Conservation (phyloP, 495 filamentous ascomycete species). For the Talaromyces ruber region DNA sequence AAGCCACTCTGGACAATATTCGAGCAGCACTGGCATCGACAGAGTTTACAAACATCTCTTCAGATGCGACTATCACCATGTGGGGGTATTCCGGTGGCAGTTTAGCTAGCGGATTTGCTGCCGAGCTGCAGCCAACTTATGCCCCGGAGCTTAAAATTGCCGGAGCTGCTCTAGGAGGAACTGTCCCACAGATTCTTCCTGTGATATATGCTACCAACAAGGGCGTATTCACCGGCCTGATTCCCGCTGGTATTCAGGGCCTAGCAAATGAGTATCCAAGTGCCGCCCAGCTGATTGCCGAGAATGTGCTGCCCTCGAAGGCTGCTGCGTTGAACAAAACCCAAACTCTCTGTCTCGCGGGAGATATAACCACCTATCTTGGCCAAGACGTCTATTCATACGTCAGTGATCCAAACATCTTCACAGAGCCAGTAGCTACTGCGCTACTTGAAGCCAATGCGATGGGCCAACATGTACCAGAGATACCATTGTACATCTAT, state of each 20-base stretch:
- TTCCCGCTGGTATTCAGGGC: slow-evolving; percentile 14
- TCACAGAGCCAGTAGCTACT: slow-evolving; percentile 3
- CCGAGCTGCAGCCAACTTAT: slow-evolving; percentile 37
- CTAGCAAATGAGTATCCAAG: slow-evolving; percentile 16
- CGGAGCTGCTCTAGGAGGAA: slow-evolving; percentile 39
- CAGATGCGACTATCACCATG: slow-evolving; percentile 19
- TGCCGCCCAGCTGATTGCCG: slow-evolving; percentile 5
- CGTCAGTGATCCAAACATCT: slow-evolving; percentile 9
- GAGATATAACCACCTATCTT: slow-evolving; percentile 11
- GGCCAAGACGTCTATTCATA: slow-evolving; percentile 13
- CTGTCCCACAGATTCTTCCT: slow-evolving; percentile 15
- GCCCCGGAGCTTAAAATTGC: slow-evolving; percentile 40
- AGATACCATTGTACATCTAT: slow-evolving; percentile 39
- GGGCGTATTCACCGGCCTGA: slow-evolving; percentile 11
- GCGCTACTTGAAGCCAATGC: slow-evolving; percentile 10
- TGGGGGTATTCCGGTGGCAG: slow-evolving; percentile 49
- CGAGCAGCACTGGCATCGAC: slow-evolving; percentile 28
- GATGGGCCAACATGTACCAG: slow-evolving; percentile 20
- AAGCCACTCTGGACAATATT: slow-evolving; percentile 38
- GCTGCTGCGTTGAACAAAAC: slow-evolving; percentile 12
- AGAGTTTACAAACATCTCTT: slow-evolving; percentile 9
- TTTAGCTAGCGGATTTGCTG: slow-evolving; percentile 38
- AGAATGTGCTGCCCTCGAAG: slow-evolving; percentile 9
- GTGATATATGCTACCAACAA: slow-evolving; percentile 14
- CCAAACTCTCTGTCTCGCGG: slow-evolving; percentile 9